Conservation (phyloP, 139 green algal genomes). For the Yamagishiella unicocca region DNA sequence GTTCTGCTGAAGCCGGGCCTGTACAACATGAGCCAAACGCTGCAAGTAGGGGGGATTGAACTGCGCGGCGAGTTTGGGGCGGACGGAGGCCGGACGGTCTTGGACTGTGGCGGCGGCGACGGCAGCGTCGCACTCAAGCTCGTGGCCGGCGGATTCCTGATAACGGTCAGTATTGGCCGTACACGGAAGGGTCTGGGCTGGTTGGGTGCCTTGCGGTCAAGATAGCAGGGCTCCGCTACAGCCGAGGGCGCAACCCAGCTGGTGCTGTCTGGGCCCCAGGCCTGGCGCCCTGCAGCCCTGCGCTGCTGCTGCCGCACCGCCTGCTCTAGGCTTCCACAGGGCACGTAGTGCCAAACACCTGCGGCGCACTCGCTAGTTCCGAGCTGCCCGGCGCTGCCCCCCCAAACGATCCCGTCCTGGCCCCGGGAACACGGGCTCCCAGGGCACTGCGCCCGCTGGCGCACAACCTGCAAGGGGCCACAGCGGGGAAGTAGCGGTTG, state of each 20-base stretch:
- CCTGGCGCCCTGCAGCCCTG: neutral
- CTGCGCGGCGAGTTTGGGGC: neutral
- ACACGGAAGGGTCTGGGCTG: neutral
- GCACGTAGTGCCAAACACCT: no score
- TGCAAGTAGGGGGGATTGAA: neutral
- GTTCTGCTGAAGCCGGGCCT: no score
- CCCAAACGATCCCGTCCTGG: no score
- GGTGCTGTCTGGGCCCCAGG: no score
- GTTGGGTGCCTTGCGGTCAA: neutral
- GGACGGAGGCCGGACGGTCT: neutral
- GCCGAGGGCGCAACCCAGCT: no score
- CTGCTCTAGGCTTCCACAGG: neutral
- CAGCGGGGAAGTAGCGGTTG: no score
- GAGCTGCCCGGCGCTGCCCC: no score
- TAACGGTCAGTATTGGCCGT: neutral
- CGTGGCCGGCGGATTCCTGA: neutral
- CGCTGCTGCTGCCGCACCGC: neutral
- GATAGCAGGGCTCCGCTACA: no score
- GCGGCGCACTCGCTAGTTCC: no score
- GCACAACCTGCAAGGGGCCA: no score
- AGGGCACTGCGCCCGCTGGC: no score
- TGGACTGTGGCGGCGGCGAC: neutral
- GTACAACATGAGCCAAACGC: neutral
- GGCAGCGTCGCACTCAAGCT: neutral
- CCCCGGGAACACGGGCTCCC: no score